These are phyloP conservation scores for Wakefieldia striispora DNA, from an alignment of 768 basidiomycete genomes.

Conservation along the genomic window DNA sequence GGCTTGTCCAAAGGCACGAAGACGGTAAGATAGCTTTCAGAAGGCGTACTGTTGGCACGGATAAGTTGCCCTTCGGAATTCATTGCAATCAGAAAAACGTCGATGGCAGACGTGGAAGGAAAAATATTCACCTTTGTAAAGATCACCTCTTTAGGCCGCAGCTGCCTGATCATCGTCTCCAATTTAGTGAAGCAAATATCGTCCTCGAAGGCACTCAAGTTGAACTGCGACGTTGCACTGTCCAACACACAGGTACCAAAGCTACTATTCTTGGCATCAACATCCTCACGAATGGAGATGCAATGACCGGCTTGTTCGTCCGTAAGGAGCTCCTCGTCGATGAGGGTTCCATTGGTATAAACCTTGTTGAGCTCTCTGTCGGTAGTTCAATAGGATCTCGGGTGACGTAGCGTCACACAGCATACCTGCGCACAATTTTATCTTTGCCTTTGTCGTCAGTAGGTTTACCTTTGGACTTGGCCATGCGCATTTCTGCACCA, in stretches of 20 bases:
- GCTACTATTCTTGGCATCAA: constrained; percentile 38
- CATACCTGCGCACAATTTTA: constrained; percentile 83
- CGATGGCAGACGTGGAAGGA: background rate
- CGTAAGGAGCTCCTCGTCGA: constrained; percentile 82
- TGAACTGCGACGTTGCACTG: constrained; percentile 94
- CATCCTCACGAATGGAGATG: constrained; percentile 75
- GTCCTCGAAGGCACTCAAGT: constrained; percentile 85
- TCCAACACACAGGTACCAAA: constrained; percentile 94
- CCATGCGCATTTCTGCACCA: constrained; percentile 93
- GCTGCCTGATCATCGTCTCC: constrained; percentile 89
- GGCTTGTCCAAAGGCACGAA: constrained; percentile 84
- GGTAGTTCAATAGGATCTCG: constrained; percentile 1
- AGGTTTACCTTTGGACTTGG: constrained; percentile 52
- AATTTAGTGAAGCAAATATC: constrained; percentile 90
- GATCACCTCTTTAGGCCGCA: constrained; percentile 88
- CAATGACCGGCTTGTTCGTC: constrained; percentile 97
- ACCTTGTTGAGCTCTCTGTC: constrained; percentile 88
- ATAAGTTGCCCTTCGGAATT: constrained; percentile 70
- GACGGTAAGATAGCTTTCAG: constrained; percentile 79
- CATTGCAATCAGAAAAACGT: background rate
- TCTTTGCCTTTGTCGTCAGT: constrained; percentile 58
- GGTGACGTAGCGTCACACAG: constrained; percentile 7
- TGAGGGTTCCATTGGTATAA: constrained; percentile 93
- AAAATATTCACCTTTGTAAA: constrained; percentile 68
- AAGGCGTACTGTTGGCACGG: constrained; percentile 77